Evolutionary conservation across 106 monocot species (phyloP).

Genomic region (Allium cepa): DNA sequence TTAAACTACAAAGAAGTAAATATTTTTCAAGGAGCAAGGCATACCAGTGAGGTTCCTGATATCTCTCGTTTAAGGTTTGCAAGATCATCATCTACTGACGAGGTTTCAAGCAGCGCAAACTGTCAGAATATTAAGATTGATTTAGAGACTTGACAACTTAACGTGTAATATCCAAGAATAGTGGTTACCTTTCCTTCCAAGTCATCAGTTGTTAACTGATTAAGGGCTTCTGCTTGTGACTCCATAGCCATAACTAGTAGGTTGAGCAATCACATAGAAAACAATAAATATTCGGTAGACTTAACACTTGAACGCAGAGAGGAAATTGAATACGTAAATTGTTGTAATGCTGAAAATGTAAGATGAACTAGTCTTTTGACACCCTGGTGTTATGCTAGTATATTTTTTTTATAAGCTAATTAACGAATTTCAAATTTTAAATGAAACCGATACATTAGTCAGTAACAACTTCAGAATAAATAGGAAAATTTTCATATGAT

Average conservation of each 20-base stretch:
- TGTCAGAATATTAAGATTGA: constrained; percentile 17
- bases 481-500: too few species aligned
- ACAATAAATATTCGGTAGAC: too few species aligned
- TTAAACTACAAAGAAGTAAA: too few species aligned
- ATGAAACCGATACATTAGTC: too few species aligned
- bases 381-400: too few species aligned
- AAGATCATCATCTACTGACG: constrained; percentile 97
- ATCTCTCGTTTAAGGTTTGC: constrained; percentile 65
- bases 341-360: too few species aligned
- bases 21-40: not conserved
- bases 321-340: too few species aligned
- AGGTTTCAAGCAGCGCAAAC: constrained; percentile 91
- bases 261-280: not conserved
- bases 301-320: too few species aligned
- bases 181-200: constrained; percentile 91
- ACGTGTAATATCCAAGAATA: not conserved
- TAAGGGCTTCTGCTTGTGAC: constrained; percentile 93
- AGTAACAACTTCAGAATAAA: too few species aligned
- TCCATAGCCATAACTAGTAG: constrained; percentile 90
- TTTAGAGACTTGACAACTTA: not conserved
- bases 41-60: constrained; percentile 65
- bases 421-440: too few species aligned
- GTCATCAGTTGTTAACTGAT: constrained; percentile 85
- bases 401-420: too few species aligned
- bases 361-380: too few species aligned